A percentile compares a stretch with the other conserved stretches of the same genome.
Conservation (phyloP, 169 alveolate genomes). For the Ophryocystis elektroscirrha region DNA sequence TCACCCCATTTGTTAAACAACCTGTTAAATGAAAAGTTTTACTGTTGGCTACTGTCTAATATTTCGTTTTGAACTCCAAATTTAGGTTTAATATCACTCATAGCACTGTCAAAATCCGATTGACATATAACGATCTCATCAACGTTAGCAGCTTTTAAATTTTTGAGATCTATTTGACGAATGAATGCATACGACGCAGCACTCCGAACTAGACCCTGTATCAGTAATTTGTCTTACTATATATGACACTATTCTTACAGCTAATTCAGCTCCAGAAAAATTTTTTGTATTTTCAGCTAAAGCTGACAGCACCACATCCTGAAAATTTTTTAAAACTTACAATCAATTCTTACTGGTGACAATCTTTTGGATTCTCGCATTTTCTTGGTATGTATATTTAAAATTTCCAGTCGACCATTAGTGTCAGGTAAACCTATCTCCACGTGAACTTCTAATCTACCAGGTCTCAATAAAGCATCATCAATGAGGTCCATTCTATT, state of each 20-base stretch:
- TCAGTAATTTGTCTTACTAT: constrained; percentile 1
- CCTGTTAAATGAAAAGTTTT: constrained; percentile 33
- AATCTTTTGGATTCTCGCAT: constrained; percentile 50
- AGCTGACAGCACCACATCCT: constrained; percentile 65
- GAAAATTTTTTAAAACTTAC: constrained; percentile 6
- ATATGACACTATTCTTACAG: constrained; percentile 30
- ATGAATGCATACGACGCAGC: constrained; percentile 81
- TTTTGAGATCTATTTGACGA: constrained; percentile 49
- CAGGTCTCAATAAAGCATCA: constrained; percentile 96
- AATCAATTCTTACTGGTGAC: constrained; percentile 8
- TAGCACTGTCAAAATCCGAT: constrained; percentile 71
- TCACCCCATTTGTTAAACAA: constrained; percentile 59
- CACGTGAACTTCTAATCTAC: constrained; percentile 90
- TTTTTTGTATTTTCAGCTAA: constrained; percentile 79
- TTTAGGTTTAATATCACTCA: constrained; percentile 83
- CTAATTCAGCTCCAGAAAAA: constrained; percentile 98
- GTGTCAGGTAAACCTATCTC: constrained; percentile 95
- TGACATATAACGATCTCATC: constrained; percentile 40
- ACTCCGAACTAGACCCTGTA: constrained; percentile 56
- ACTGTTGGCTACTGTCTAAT: constrained; percentile 23
- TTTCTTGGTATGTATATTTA: constrained; percentile 85
- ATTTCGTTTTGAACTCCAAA: constrained; percentile 72
- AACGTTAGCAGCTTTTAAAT: constrained; percentile 43
- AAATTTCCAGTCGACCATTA: constrained; percentile 80
- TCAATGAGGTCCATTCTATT: constrained; percentile 91